Evolutionary conservation across 2,329 filamentous ascomycete species (phyloP), one percentile per base, ranked within the genome.

Genomic region (Aureobasidium sp.): DNA sequence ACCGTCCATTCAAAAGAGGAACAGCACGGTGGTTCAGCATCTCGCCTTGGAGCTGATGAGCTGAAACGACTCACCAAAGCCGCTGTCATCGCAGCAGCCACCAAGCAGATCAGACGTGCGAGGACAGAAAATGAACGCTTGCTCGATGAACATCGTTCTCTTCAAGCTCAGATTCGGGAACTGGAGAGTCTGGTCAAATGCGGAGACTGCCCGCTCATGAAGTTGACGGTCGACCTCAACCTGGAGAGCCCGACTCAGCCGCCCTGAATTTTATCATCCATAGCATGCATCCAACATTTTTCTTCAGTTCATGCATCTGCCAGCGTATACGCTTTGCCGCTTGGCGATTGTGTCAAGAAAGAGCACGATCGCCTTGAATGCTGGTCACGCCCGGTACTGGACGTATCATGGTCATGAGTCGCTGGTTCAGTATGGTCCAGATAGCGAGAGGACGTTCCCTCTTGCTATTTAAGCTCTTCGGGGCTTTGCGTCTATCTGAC

Each of bases 71-170:
- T 61, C 7, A 68, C 65, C 55, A 75, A 74, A 58, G 71, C 71
- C n/a, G 70, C 73, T 48, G 70, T 75, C 48, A 65, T 75, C 25
- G 70, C 70, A 8, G 71, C 68, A 1, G 72, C 72, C 17, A 72
- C 70, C 19, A 68, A 70, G 8, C 71, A 74, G 61, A 73, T 75
- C 63, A 70, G 73, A 60, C 68, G 72, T 54, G 65, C 72, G 56
- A 70, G 73, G 56, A 69, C 67, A 24, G 71, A 74, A 53, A 68
- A 69, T 61, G 66, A 69, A 55, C 60, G 59, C 16, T 57, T 72
- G 6, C 61, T 64, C 1, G 68, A 71, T 8, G 68, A 70, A 55
- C 71, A 72, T 27, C 61, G 65, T 42, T 50, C 66, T 8, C 60
- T 74, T 16, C 61, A 66, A 56, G 63, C 66, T 19, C 63, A 71